A percentile compares a stretch with the other conserved stretches of the same genome.
Conservation (phyloP, 2,329 filamentous ascomycete genomes). For the Cladosporium sp. region DNA sequence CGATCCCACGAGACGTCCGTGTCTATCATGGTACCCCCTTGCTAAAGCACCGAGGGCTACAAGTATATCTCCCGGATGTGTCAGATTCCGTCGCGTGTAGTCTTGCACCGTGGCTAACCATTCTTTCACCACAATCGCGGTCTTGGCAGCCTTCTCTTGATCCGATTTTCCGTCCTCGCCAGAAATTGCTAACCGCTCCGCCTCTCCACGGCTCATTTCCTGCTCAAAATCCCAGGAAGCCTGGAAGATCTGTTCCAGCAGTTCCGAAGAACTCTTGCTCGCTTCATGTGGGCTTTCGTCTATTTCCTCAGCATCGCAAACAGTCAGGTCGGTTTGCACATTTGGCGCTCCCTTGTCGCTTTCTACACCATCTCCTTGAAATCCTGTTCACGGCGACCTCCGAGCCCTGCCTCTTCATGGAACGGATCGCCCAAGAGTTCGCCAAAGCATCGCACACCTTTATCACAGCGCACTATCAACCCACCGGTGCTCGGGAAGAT, state of each 20-base stretch:
- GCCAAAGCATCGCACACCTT: background rate
- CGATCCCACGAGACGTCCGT: background rate
- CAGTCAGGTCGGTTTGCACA: background rate
- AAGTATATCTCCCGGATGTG: background rate
- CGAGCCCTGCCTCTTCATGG: background rate
- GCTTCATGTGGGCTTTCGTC: background rate
- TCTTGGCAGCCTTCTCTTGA: background rate
- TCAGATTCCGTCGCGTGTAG: background rate
- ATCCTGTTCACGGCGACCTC: background rate
- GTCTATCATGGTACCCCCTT: background rate
- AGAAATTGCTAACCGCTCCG: background rate
- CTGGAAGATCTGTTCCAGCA: background rate
- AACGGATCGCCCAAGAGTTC: background rate
- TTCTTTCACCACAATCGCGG: background rate
- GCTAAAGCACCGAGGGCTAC: background rate
- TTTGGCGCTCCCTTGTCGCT: background rate
- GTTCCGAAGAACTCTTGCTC: background rate
- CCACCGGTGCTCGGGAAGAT: background rate
- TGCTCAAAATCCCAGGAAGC: background rate
- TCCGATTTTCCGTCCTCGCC: background rate
- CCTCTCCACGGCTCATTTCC: background rate
- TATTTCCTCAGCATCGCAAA: background rate
- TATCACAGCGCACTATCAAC: background rate
- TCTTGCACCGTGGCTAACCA: background rate
- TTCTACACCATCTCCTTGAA: background rate